Evolutionary conservation across 1,139 yeast genomes (phyloP), one percentile per base, ranked within the genome.

Genomic region (Saccharomyces hybrid): DNA sequence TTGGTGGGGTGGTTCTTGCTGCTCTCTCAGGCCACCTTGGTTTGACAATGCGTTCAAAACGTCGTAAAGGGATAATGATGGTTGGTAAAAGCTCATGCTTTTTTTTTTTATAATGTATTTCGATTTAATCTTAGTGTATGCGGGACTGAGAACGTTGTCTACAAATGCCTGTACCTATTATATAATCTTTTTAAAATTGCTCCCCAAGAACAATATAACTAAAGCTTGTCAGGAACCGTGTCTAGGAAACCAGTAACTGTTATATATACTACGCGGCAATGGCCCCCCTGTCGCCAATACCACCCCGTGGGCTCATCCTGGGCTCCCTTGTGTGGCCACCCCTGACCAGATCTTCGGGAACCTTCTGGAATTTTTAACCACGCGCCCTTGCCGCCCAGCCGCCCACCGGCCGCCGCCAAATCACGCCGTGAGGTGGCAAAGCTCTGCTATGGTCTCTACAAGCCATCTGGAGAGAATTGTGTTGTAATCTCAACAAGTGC

Each of bases 61-160:
- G 55, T 67, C 70, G 49, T 64, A 66, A 21, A 66, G 53, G 0
- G 70, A 67, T 52, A 66, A 42, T 14, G 67, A 61, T 49, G 69
- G 70, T 55, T 66, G 69, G 48, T 66, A 62, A 48, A 64, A 67
- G 52, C 67, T 67, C 70, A 67, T 66, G 26, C 26, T 24, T 24
- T 1, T 24, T 24, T 24, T 24, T 24, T 4, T 24, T 4, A 24
- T 26, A 7, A 14, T 48, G 38, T 21, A 24, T 6, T 5, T 27
- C 2, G 12, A 24, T 19, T 19, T 16, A 21, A 19, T 19, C 24
- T 16, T 38, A 38, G 6, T 34, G 16, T 38, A 19, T 19, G 44
- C 5, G 26, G 24, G 24, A 38, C 12, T 4, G 16, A 6, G 12
- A 38, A 16, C 19, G 6, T 38, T 38, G 44, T 24, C 44, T 38